Evolutionary conservation across 768 basidiomycete species (phyloP), one percentile per base, ranked within the genome.

Genomic region (Porpolomopsis calyptriformis): DNA sequence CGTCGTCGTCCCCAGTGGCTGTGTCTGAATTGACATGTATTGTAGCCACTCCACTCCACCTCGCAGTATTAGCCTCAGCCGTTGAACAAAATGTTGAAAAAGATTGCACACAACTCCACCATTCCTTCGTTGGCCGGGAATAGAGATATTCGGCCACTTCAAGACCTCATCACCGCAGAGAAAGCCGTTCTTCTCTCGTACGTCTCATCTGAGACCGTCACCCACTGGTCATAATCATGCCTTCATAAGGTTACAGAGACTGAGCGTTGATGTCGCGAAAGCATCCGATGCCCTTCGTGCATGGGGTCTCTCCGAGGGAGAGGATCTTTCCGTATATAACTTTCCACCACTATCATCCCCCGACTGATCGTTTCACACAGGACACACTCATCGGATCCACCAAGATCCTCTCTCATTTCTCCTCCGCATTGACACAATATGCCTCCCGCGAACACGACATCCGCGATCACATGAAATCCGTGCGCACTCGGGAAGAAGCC

Each of bases 91-190:
- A 43, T 43, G 42, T 27, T 43, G 11, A 43, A 43, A 29, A 88
- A 81, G 64, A 76, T 94, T 60, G 91, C 91, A 2, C 91, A 94
- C 63, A 91, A 89, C 57, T 81, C 88, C 1, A 84, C 86, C 3
- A 67, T 92, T 4, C 84, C 90, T 35, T 70, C 78, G 0, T 63
- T 88, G 14, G 71, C 60, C 11, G 73, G 70, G 0, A 91, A 89
- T 60, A 78, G 80, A 55, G 91, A 93, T 59, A 64, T 92, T 3
- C 67, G 82, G 22, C 77, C 81, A 0, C 67, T 96, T 6, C 91
- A 96, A 58, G 90, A 92, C 57, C 71, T 94, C 51, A 97, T 97
- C 46, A 82, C 78, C 2, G 77, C 85, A 1, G 91, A 96, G 64
- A 97, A 97, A 66, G 66, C 74, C 5, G 80, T 93, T 6, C 69